Evolutionary conservation across 257 asterid species (phyloP).

Genomic region (Verbascum thapsus): DNA sequence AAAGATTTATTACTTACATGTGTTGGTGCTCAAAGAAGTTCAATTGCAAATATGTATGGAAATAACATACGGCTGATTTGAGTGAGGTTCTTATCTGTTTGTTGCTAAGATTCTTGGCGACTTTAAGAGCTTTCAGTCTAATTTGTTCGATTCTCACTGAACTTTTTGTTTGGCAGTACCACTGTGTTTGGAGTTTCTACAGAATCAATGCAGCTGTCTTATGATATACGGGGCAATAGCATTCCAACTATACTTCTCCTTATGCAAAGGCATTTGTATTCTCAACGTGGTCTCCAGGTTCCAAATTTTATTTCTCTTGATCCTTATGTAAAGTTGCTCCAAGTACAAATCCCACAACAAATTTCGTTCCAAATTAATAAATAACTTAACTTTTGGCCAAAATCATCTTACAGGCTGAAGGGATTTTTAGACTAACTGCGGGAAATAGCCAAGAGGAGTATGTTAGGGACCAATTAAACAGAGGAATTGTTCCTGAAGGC

Average conservation of each 20-base stretch:
- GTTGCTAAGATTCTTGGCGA: neutral
- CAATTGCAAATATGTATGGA: too few species aligned
- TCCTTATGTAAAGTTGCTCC: neutral
- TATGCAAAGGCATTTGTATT: conserved; percentile 82
- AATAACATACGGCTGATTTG: too few species aligned
- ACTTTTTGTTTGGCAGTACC: conserved; percentile 54
- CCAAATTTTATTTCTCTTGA: neutral
- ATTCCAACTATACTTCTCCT: conserved; percentile 91
- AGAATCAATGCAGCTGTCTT: conserved; percentile 96
- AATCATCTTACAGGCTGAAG: conserved; percentile 69
- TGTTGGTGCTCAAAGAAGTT: too few species aligned
- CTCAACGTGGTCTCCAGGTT: conserved; percentile 91
- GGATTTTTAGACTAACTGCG: conserved; percentile 93
- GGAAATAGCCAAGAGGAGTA: conserved; percentile 95
- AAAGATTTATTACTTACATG: too few species aligned
- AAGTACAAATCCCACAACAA: neutral
- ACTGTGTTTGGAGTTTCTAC: conserved; percentile 99
- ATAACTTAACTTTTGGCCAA: conserved; percentile 2
- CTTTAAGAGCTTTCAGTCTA: neutral
- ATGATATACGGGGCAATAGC: conserved; percentile 84
- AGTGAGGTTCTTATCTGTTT: too few species aligned
- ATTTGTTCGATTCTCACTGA: conserved; percentile 13
- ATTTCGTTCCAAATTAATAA: conserved; percentile 8
- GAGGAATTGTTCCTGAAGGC: conserved; percentile 85
- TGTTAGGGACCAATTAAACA: conserved; percentile 89